Base-by-base conservation (phyloP, 148 eudicot genomes). In the Cornus florida region DNA sequence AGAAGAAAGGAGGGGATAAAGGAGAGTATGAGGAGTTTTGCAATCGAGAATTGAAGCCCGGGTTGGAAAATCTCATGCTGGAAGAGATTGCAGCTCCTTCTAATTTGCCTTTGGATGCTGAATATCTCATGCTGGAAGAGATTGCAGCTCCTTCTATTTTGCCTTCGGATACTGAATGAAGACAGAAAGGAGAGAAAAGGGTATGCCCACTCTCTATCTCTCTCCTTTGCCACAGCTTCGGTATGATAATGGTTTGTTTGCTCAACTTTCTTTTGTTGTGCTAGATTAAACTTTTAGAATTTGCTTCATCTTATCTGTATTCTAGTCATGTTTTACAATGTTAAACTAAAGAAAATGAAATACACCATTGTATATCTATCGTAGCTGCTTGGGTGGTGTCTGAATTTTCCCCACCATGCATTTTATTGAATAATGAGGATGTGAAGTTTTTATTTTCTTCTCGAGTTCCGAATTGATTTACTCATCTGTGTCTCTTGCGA, bases 21-120 rank as follows among this genome's bases (percentile, higher is more conserved):
- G 46, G 64, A 14, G 85, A 83, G 39, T 83, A 83, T 24, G 85
- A 83, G 6, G 85, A 83, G 28, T 83, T 83, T 57, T 78, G 74
- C 62, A 69, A 78, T 38, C 71, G 76, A 0, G 85, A 83, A 74
- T 64, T 83, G 67, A 78, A 41, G 72, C 85, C 85, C 6, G 84
- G 81, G 9, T 72, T 82, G 68, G 65, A 68, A 12, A 82, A 75
- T 33, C 77, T 82, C 2, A 53, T 23, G 75, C 28, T 70, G 56
- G 71, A 68, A 19, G 33, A 56, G 57, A 23, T 12, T 59, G 75
- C 48, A 23, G 65, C 46, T 46, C 22, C 76, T 62, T 57, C 64
- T 10, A 13, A 35, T 35, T 35, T 35, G 41, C 82, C 77, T 56
- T 78, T 75, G 56, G 80, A 78, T 20, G 17, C 80, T 4, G 80